These are phyloP conservation scores for Perkinsus chesapeaki DNA, from an alignment of 169 alveolate genomes.

Conservation along the genomic window DNA sequence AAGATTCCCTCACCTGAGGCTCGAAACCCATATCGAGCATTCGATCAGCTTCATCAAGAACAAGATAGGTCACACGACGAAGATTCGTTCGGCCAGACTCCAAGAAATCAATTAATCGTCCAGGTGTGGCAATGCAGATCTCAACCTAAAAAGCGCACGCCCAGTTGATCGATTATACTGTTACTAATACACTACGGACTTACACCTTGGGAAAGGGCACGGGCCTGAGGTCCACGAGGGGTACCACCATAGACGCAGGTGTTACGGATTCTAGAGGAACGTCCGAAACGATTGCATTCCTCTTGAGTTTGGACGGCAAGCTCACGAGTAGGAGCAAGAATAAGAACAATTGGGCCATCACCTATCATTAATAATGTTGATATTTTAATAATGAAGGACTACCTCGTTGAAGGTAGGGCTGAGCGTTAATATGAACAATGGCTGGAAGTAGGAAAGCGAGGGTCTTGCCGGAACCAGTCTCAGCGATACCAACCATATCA, in stretches of 20 bases:
- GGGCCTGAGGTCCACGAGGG: slow-evolving; percentile 73
- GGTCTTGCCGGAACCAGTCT: slow-evolving; percentile 99
- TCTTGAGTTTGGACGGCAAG: slow-evolving; percentile 92
- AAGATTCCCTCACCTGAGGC: slow-evolving; percentile 52
- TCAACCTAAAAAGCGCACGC: slow-evolving; percentile 51
- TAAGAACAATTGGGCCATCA: slow-evolving; percentile 95
- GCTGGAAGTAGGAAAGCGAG: slow-evolving; percentile 92
- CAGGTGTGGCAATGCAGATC: slow-evolving; percentile 91
- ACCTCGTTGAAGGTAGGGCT: slow-evolving; percentile 46
- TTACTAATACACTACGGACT: too few species aligned
- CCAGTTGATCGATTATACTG: background rate
- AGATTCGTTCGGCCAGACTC: slow-evolving; percentile 82
- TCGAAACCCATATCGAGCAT: slow-evolving; percentile 99
- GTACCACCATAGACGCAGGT: slow-evolving; percentile 92
- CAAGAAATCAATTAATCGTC: slow-evolving; percentile 90
- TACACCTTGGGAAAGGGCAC: slow-evolving; percentile 78
- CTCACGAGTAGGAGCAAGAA: slow-evolving; percentile 98
- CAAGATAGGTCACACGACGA: slow-evolving; percentile 91
- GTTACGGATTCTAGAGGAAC: slow-evolving; percentile 65
- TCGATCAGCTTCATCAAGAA: slow-evolving; percentile 96
- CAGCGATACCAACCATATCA: slow-evolving; percentile 96
- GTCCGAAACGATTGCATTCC: slow-evolving; percentile 77
- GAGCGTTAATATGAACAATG: slow-evolving; percentile 83
- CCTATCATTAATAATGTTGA: slow-evolving; percentile 40
- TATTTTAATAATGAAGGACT: background rate